Evolutionary conservation across 1,284 basidiomycete genomes (phyloP).

Genomic region (Tranzscheliella williamsii): DNA sequence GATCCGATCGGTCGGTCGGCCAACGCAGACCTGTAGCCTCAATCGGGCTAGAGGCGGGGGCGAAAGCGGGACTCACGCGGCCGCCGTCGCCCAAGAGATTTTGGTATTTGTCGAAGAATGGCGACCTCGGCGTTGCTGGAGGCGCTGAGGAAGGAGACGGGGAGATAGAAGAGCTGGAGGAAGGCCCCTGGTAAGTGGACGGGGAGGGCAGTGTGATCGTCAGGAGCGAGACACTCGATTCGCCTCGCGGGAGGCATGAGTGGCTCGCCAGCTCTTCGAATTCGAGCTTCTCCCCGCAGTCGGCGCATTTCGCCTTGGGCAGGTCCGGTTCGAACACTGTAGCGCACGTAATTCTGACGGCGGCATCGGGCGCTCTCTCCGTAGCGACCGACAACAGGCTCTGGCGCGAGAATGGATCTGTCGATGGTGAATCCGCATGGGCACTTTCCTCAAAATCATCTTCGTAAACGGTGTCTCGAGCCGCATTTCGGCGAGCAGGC

Average conservation of each 20-base stretch:
- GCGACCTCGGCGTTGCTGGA: conserved; percentile 20
- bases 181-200: background rate
- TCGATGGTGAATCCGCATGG: background rate
- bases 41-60: background rate
- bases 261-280: conserved; percentile 48
- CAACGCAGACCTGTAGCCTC: background rate
- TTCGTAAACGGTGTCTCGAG: conserved; percentile 30
- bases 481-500: background rate
- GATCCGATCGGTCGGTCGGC: background rate
- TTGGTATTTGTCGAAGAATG: conserved; percentile 43
- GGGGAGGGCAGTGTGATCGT: conserved; percentile 14
- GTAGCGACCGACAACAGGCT: too few relatives aligned
- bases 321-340: conserved; percentile 35
- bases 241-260: conserved; percentile 16
- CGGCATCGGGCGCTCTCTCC: conserved; percentile 4
- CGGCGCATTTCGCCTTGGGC: conserved; percentile 50
- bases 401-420: background rate
- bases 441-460: conserved; percentile 35
- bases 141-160: conserved; percentile 11
- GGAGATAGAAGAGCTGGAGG: conserved; percentile 5
- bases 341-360: conserved; percentile 17
- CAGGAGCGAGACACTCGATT: conserved; percentile 11
- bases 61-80: conserved; percentile 22
- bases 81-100: conserved; percentile 11
- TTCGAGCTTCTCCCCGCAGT: conserved; percentile 40